Percentiles rank a stretch among this genome's conserved stretches.
These are phyloP conservation scores for Candida berthetii DNA, from an alignment of 805 yeast species.

Conservation along the genomic window DNA sequence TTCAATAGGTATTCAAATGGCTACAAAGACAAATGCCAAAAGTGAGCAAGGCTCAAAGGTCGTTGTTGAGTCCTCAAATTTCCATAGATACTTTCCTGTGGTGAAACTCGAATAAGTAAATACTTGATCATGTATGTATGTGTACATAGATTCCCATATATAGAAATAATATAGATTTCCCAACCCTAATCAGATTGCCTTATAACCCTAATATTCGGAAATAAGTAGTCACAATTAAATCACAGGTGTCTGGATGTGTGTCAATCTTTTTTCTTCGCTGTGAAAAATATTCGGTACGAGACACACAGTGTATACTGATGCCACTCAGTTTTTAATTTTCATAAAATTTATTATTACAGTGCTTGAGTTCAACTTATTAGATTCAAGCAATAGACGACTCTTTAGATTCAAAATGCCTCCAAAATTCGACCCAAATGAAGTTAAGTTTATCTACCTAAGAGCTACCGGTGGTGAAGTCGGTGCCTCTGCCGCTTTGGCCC, in stretches of 20 bases:
- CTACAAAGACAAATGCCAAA: slow-evolving; percentile 4
- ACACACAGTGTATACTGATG: neutral
- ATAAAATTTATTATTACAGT: neutral
- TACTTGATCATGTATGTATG: no score
- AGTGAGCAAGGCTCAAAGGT: slow-evolving; percentile 9
- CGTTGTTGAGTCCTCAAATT: slow-evolving; percentile 23
- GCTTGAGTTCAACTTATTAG: neutral
- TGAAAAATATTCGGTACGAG: neutral
- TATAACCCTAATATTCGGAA: no score
- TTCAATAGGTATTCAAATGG: slow-evolving; percentile 19
- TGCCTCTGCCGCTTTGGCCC: slow-evolving; percentile 99
- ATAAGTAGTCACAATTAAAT: neutral
- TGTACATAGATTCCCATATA: no score
- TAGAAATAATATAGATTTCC: no score
- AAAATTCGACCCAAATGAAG: slow-evolving; percentile 98
- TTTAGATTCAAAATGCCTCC: slow-evolving; percentile 74
- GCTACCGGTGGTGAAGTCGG: slow-evolving; percentile 99
- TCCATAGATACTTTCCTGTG: slow-evolving; percentile 43
- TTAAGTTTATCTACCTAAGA: slow-evolving; percentile 96
- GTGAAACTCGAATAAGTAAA: slow-evolving; percentile 14
- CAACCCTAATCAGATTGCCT: no score
- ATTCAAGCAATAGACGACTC: neutral
- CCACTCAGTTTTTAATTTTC: neutral
- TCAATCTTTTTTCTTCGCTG: neutral
- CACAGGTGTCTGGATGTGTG: neutral